Evolutionary conservation across 768 basidiomycete species (phyloP).

Genomic region (Pisolithus sp.): DNA sequence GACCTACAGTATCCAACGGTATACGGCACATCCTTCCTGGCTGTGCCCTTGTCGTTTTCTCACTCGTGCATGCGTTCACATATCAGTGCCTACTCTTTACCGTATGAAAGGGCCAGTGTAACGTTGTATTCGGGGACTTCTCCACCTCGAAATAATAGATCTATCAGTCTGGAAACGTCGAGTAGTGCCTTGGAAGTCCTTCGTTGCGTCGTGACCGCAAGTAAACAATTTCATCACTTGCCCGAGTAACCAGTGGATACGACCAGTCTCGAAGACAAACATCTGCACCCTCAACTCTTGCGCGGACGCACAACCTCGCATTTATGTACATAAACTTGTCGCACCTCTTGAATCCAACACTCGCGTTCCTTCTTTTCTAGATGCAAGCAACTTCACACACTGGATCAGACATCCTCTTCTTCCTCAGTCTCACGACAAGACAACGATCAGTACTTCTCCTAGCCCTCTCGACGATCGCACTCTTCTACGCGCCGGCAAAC

Average conservation of each 20-base stretch:
- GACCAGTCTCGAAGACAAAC: slow-evolving; percentile 87
- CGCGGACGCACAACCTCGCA: slow-evolving; percentile 48
- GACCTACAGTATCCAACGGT: too few relatives aligned
- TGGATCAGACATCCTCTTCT: slow-evolving; percentile 66
- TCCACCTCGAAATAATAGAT: too few relatives aligned
- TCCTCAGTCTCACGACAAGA: slow-evolving; percentile 83
- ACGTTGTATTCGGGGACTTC: too few relatives aligned
- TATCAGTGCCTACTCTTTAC: too few relatives aligned
- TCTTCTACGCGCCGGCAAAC: slow-evolving; percentile 90
- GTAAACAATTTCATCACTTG: too few relatives aligned
- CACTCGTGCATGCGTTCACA: too few relatives aligned
- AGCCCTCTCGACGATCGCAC: slow-evolving; percentile 55
- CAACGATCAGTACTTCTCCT: slow-evolving; percentile 81
- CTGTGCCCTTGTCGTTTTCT: slow-evolving; percentile 58
- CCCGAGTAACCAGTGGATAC: slow-evolving; percentile 79
- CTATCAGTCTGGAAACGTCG: too few relatives aligned
- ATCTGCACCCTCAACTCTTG: slow-evolving; percentile 57
- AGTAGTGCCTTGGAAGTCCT: too few relatives aligned
- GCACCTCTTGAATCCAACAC: slow-evolving; percentile 39
- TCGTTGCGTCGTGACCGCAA: too few relatives aligned
- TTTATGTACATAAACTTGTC: slow-evolving; percentile 53
- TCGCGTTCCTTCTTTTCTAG: slow-evolving; percentile 36
- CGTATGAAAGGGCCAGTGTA: too few relatives aligned
- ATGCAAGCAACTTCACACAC: slow-evolving; percentile 21
- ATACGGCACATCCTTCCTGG: too few relatives aligned